Evolutionary conservation across 2,329 filamentous ascomycete genomes (phyloP), one percentile per base, ranked within the genome.

Genomic region (Botrytis fragariae): DNA sequence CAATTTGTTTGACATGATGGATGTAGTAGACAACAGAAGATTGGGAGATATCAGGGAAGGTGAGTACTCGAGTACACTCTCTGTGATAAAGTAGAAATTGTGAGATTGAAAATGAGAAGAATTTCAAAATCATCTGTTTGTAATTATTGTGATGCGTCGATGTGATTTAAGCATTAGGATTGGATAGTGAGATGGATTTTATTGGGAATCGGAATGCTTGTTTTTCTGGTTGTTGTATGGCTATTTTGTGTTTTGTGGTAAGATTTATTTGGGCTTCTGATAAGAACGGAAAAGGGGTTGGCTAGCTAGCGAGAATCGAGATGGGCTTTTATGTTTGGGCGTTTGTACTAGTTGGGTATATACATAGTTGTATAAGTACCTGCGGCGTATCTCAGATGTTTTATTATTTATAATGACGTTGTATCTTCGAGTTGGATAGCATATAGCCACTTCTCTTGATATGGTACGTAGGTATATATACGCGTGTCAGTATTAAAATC

Each of bases 321-420:
- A n/a, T 7, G 48, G 12, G 7, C 0, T 4, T 18, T 57, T 29
- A 18, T 57, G 1, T 16, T n/a, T n/a, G 5, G 2, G 25, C 1
- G n/a, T n/a, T 14, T 12, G 12, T 54, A 5, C 48, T 54, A 7
- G 4, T 48, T 16, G 48, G 4, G 4, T 54, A n/a, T n/a, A n/a
- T 20, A 44, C 18, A 44, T 44, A 44, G 42, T 44, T 44, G 16
- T 44, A 20, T 44, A 20, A 44, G 42, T 20, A 44, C 18, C 18
- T 44, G 16, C 18, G 42, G 7, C 42, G 42, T 44, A 44, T 44
- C 42, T 20, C 6, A 20, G 1, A 18, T 44, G 18, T 18, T 44
- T 20, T 20, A 18, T 44, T 18, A 44, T 7, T 44, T 44, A 44
- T 20, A 44, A 51, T 16, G 2, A 14, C 14, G 12, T n/a, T 51